phyloP scores from a whole-genome alignment of 805 yeast species.

The Pichia manshurica region DNA sequence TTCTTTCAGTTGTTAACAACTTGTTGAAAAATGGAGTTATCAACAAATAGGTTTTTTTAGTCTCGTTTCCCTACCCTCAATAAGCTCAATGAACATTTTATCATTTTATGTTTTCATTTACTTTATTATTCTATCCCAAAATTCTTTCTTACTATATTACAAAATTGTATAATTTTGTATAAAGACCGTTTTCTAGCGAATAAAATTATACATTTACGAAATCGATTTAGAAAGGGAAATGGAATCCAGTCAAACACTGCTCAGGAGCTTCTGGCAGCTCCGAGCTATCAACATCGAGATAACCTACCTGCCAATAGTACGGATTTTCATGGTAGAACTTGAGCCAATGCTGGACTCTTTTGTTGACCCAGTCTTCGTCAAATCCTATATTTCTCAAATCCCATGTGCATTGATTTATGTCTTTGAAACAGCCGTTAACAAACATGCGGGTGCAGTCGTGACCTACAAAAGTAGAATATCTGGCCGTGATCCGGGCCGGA shows the following conservation, averaged over 20 bases:
- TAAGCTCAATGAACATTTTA: too few relatives aligned
- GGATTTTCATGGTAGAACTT: slow-evolving; percentile 37
- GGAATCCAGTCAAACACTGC: slow-evolving; percentile 6
- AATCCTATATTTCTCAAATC: slow-evolving; percentile 58
- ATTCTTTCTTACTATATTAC: too few relatives aligned
- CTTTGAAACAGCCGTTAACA: slow-evolving; percentile 62
- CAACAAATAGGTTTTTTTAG: neutral
- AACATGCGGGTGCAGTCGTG: slow-evolving; percentile 63
- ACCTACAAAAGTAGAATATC: slow-evolving; percentile 54
- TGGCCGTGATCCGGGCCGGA: slow-evolving; percentile 33
- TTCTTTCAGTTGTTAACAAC: slow-evolving; percentile 58
- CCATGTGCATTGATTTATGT: slow-evolving; percentile 51
- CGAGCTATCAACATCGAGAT: slow-evolving; percentile 29
- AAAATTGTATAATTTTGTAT: too few relatives aligned
- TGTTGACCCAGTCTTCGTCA: slow-evolving; percentile 30
- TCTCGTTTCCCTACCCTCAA: too few relatives aligned
- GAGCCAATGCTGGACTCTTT: slow-evolving; percentile 46
- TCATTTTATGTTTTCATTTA: too few relatives aligned
- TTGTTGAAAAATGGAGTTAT: slow-evolving; percentile 19
- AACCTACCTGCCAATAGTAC: slow-evolving; percentile 60
- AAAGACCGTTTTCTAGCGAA: too few relatives aligned
- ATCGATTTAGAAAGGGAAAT: slow-evolving; percentile 1
- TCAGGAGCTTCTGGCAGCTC: neutral
- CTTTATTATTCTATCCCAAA: too few relatives aligned
- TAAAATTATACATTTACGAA: too few relatives aligned